Percentiles rank a stretch among this genome's conserved stretches.
phyloP scores from a whole-genome alignment of 1,284 basidiomycete species.

The Blastosporella zonata region DNA sequence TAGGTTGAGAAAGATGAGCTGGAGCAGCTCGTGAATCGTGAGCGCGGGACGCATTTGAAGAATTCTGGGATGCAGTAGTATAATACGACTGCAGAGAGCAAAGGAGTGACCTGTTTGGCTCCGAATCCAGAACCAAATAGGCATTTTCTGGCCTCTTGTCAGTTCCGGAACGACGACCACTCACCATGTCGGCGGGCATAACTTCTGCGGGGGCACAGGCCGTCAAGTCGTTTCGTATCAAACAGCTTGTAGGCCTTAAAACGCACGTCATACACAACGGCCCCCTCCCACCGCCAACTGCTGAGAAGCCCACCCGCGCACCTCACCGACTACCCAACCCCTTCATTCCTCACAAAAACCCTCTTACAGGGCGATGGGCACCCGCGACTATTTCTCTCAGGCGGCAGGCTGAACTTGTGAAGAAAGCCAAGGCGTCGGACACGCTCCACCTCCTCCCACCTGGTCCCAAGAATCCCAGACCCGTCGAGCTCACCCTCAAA shows the following conservation, averaged over 20 bases:
- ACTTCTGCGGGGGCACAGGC: conserved; percentile 30
- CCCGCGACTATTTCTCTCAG: conserved; percentile 68
- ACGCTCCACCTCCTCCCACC: conserved; percentile 60
- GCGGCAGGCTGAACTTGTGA: conserved; percentile 73
- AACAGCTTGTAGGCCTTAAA: conserved; percentile 35
- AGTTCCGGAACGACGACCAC: background rate
- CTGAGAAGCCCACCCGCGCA: conserved; percentile 22
- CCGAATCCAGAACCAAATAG: conserved; percentile 4
- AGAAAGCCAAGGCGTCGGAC: conserved; percentile 55
- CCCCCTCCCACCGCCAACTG: conserved; percentile 28
- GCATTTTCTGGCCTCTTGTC: background rate
- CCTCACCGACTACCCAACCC: conserved; percentile 53
- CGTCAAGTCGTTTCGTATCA: conserved; percentile 44
- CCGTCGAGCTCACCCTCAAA: conserved; percentile 5
- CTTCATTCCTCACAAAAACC: conserved; percentile 61
- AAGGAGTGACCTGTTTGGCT: conserved; percentile 1
- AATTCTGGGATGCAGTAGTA: background rate
- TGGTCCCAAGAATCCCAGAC: conserved; percentile 49
- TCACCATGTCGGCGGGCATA: conserved; percentile 14
- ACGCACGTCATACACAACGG: conserved; percentile 33
- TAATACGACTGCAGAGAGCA: background rate
- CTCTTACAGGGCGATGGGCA: conserved; percentile 62
- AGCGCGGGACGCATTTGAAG: conserved; percentile 8
- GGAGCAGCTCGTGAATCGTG: conserved; percentile 1
- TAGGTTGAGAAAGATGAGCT: background rate